Conservation (phyloP, 768 basidiomycete species). For the Russula compacta region DNA sequence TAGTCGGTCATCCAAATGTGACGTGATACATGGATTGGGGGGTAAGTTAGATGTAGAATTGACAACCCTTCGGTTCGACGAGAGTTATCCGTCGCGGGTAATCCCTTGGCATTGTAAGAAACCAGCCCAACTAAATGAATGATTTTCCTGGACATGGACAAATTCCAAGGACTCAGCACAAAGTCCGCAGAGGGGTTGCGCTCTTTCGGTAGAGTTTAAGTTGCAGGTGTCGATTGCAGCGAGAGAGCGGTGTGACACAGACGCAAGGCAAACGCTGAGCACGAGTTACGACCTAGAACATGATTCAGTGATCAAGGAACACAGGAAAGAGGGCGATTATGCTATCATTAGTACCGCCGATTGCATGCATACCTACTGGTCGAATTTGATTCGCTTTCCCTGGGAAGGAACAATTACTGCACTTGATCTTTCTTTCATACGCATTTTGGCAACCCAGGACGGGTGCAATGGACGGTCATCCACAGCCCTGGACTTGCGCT, state of each 20-base stretch:
- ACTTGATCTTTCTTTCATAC: slow-evolving; percentile 60
- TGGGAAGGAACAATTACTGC: slow-evolving; percentile 54
- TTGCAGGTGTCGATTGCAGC: not conserved
- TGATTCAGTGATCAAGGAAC: not conserved
- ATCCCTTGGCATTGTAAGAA: not conserved
- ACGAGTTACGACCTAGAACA: not conserved
- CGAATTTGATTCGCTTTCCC: slow-evolving; percentile 79
- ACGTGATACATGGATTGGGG: not conserved
- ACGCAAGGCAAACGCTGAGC: not conserved
- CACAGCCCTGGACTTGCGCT: slow-evolving; percentile 11
- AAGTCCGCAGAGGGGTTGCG: not conserved
- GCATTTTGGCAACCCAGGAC: slow-evolving; percentile 92
- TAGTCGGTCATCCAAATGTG: not conserved
- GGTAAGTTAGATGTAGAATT: not conserved
- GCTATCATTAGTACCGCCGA: not conserved
- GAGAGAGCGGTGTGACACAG: not conserved
- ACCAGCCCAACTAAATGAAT: not conserved
- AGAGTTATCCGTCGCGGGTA: not conserved
- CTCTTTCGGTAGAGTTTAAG: not conserved
- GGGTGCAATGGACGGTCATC: slow-evolving; percentile 63
- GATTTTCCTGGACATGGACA: not conserved
- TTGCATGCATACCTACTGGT: slow-evolving; percentile 6
- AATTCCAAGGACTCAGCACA: not conserved
- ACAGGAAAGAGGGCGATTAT: not conserved
- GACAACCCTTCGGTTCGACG: not conserved